phyloP scores from a whole-genome alignment of 1,284 basidiomycete species.

The Ceratorhiza oryzae-sativae region DNA sequence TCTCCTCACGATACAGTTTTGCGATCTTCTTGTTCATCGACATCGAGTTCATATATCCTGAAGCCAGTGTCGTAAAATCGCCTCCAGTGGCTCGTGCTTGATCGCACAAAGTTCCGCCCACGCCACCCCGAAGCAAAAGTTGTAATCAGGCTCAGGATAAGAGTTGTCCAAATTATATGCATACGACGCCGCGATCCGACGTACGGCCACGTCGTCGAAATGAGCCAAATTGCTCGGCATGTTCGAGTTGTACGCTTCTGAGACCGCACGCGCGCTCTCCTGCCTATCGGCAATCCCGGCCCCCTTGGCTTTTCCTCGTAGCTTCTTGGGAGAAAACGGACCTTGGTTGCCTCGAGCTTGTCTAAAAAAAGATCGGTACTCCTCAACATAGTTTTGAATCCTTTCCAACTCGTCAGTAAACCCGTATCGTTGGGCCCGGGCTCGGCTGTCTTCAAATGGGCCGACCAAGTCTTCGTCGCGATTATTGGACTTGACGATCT shows the following conservation, averaged over 20 bases:
- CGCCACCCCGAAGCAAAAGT: slow-evolving; percentile 19
- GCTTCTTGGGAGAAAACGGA: not conserved
- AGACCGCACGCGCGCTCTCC: slow-evolving; percentile 22
- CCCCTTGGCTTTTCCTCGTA: not conserved
- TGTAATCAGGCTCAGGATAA: not conserved
- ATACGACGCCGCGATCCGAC: slow-evolving; percentile 38
- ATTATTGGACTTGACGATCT: not conserved
- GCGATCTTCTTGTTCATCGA: slow-evolving; percentile 13
- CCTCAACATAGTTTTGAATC: slow-evolving; percentile 31
- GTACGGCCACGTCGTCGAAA: slow-evolving; percentile 32
- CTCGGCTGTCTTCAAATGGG: slow-evolving; percentile 20
- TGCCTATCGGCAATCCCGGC: not conserved
- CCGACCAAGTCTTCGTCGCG: slow-evolving; percentile 15
- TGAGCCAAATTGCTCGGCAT: not conserved
- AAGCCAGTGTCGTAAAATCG: not conserved
- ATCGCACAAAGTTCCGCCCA: slow-evolving; percentile 29
- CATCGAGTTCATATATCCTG: slow-evolving; percentile 22
- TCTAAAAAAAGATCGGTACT: slow-evolving; percentile 7
- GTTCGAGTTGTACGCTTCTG: slow-evolving; percentile 12
- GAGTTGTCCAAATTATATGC: slow-evolving; percentile 30
- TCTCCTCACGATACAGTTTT: not conserved
- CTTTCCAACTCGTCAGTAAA: slow-evolving; percentile 21
- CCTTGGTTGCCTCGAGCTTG: not conserved
- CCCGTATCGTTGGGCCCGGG: not conserved
- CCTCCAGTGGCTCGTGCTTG: slow-evolving; percentile 15